These are phyloP conservation scores for Geotrichum bryndzae DNA, from an alignment of 1,139 yeast species.

Conservation along the genomic window DNA sequence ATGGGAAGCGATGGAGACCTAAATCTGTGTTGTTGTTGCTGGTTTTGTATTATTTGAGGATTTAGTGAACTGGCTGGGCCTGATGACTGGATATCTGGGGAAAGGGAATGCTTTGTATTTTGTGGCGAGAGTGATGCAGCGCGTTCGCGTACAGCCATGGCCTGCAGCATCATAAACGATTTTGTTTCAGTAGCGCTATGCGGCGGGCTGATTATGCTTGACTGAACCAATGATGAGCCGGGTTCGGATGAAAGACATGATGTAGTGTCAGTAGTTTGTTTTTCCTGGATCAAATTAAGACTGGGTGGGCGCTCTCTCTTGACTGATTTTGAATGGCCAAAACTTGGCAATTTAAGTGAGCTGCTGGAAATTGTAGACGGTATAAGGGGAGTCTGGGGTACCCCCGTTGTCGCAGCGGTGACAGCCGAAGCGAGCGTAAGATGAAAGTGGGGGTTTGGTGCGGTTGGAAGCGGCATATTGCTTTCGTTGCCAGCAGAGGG, in stretches of 20 bases:
- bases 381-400: constrained; percentile 4
- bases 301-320: not conserved
- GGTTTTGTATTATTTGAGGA: not conserved
- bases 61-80: not conserved
- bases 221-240: not conserved
- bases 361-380: constrained; percentile 5
- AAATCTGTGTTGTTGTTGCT: constrained; percentile 2
- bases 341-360: constrained; percentile 7
- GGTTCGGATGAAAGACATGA: not conserved
- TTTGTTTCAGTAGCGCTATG: constrained; percentile 1
- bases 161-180: constrained; percentile 2
- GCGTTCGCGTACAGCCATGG: not conserved
- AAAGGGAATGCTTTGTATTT: not conserved
- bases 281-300: not conserved
- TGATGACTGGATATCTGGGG: not conserved
- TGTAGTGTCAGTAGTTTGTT: not conserved
- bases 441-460: constrained; percentile 4
- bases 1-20: constrained; percentile 22
- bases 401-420: not conserved
- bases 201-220: not conserved
- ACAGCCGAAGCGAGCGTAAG: constrained; percentile 1
- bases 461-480: not conserved
- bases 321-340: not conserved
- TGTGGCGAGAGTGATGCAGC: not conserved
- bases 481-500: not conserved